Conservation (phyloP, 352 stramenopile species). For the Pythium grandisporangium region DNA sequence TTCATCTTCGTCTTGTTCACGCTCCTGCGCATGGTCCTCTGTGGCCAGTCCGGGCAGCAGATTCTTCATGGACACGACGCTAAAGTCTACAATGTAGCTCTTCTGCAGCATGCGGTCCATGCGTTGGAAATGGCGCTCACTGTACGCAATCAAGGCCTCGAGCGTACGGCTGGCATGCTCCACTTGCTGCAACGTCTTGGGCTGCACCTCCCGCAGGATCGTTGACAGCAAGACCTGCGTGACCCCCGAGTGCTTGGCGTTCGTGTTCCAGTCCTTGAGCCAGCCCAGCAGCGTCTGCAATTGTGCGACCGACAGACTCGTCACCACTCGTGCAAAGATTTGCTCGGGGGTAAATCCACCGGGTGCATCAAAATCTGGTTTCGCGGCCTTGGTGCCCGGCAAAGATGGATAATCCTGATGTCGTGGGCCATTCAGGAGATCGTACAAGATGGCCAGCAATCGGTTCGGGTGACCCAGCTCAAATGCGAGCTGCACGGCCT, state of each 20-base stretch:
- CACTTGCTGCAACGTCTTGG: slow-evolving; percentile 58
- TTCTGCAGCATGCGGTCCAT: slow-evolving; percentile 95
- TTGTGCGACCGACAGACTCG: slow-evolving; percentile 73
- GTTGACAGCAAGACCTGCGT: slow-evolving; percentile 92
- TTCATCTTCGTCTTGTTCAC: slow-evolving; percentile 10
- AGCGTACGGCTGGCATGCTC: slow-evolving; percentile 74
- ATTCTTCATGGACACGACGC: slow-evolving; percentile 82
- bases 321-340: slow-evolving; percentile 57
- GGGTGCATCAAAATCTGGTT: slow-evolving; percentile 31
- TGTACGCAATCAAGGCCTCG: slow-evolving; percentile 94
- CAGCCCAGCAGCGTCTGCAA: slow-evolving; percentile 90
- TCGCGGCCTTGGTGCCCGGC: slow-evolving; percentile 19
- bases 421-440: slow-evolving; percentile 69
- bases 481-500: slow-evolving; percentile 84
- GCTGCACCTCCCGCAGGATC: slow-evolving; percentile 69
- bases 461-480: slow-evolving; percentile 91
- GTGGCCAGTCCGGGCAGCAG: slow-evolving; percentile 33
- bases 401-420: slow-evolving; percentile 49
- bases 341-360: slow-evolving; percentile 51
- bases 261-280: slow-evolving; percentile 97
- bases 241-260: slow-evolving; percentile 90
- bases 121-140: slow-evolving; percentile 95
- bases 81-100: slow-evolving; percentile 96
- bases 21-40: slow-evolving; percentile 10
- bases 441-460: slow-evolving; percentile 87